Conservation (phyloP, 495 filamentous ascomycete genomes). For the Echria macrotheca region DNA sequence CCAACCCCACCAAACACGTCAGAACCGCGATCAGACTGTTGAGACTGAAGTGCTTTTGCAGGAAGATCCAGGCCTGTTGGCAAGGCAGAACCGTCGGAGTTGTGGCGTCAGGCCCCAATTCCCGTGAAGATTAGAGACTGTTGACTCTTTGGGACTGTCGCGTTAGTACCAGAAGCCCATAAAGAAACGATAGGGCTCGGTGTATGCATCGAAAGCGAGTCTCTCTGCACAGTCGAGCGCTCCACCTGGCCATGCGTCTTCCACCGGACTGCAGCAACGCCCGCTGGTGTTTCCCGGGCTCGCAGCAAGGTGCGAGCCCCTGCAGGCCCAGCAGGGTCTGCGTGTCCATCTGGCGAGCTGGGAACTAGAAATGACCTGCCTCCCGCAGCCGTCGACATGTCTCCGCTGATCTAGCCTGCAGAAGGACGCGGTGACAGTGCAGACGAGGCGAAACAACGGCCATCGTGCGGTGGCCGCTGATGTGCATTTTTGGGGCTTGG, state of each 20-base stretch:
- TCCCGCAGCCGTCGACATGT: neutral
- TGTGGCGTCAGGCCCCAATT: neutral
- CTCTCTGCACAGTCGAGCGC: no score
- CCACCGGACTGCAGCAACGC: no score
- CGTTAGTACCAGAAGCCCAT: neutral
- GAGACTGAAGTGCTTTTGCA: neutral
- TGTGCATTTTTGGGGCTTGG: no score
- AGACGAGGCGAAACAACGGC: neutral
- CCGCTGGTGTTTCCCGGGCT: neutral
- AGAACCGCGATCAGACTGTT: conserved; percentile 19
- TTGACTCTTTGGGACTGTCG: neutral
- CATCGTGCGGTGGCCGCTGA: no score
- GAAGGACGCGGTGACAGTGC: neutral
- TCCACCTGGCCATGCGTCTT: no score
- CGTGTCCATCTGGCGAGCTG: neutral
- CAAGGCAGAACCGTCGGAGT: neutral
- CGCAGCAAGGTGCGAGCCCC: neutral
- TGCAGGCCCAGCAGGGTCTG: neutral
- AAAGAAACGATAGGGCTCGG: neutral
- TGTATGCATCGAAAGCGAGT: no score
- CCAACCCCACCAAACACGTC: conserved; percentile 27
- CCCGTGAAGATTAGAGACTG: neutral
- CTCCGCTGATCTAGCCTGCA: neutral
- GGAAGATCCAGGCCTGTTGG: conserved; percentile 3
- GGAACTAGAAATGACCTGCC: neutral